Evolutionary conservation across 202 grass and related monocot species (phyloP).

Genomic region (Schoenoplectus tabernaemontani): DNA sequence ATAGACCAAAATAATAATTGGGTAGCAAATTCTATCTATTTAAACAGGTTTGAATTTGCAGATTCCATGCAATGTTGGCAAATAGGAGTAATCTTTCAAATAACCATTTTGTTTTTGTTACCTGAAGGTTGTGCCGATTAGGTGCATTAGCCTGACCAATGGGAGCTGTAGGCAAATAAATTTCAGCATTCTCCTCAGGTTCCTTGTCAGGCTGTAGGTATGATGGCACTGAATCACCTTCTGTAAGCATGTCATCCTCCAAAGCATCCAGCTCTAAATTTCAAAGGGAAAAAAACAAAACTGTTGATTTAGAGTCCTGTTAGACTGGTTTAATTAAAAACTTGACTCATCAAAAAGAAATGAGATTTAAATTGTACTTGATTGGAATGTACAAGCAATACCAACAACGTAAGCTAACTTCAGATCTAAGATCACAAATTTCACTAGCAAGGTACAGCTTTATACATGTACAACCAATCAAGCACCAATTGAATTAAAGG

Average conservation of each 20-base stretch:
- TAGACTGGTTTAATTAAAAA: not conserved
- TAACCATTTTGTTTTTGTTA: constrained; percentile 4
- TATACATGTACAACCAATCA: not conserved
- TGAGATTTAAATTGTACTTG: not conserved
- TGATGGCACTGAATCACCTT: constrained; percentile 60
- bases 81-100: not conserved
- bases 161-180: constrained; percentile 65
- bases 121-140: constrained; percentile 37
- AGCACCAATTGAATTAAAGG: not conserved
- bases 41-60: not conserved
- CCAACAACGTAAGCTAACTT: not conserved
- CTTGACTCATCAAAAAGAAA: not conserved
- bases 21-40: not conserved
- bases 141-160: constrained; percentile 33
- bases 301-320: not conserved
- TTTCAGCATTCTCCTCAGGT: constrained; percentile 50
- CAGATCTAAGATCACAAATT: not conserved
- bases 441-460: not conserved
- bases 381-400: not conserved
- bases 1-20: not conserved
- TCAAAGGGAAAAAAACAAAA: constrained; percentile 1
- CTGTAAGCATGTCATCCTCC: constrained; percentile 78
- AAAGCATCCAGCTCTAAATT: constrained; percentile 70
- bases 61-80: not conserved
- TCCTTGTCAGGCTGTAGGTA: constrained; percentile 91